These are phyloP conservation scores for Lichtheimia ramosa DNA, from an alignment of 371 early-diverging fungal species.

Conservation along the genomic window DNA sequence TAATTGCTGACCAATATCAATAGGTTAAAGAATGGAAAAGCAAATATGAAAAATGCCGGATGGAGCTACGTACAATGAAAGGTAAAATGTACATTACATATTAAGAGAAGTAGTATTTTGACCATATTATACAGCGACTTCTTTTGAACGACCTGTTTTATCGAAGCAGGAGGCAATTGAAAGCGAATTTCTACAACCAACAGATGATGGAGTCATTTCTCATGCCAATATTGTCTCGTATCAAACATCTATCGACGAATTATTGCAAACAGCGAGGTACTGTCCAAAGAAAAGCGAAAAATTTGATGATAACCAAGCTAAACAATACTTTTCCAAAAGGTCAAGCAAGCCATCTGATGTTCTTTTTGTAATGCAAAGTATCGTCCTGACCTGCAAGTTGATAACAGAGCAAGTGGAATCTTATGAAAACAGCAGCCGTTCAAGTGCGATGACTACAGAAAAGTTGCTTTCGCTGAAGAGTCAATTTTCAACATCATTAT, in stretches of 20 bases:
- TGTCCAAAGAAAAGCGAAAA: neutral
- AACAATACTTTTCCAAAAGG: constrained; percentile 22
- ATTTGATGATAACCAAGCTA: neutral
- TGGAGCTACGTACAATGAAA: constrained; percentile 51
- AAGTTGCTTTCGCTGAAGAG: constrained; percentile 47
- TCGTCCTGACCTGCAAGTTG: constrained; percentile 79
- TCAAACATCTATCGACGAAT: constrained; percentile 80
- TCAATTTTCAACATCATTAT: constrained; percentile 65
- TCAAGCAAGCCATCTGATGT: constrained; percentile 72
- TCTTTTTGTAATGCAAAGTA: constrained; percentile 77
- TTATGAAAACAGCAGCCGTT: constrained; percentile 44
- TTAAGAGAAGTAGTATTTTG: neutral
- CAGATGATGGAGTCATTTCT: constrained; percentile 66
- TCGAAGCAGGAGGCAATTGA: constrained; percentile 37
- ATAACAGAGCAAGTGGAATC: constrained; percentile 82
- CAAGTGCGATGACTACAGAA: constrained; percentile 21
- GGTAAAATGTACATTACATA: constrained; percentile 20
- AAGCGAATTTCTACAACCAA: constrained; percentile 41
- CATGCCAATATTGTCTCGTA: constrained; percentile 68
- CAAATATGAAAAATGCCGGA: constrained; percentile 46
- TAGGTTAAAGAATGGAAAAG: constrained; percentile 45
- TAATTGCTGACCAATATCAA: neutral
- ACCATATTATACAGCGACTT: neutral
- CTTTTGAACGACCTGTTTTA: constrained; percentile 28
- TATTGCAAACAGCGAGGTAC: constrained; percentile 70